Conservation (phyloP, 2,329 filamentous ascomycete genomes). For the Epichloe bromicola region DNA sequence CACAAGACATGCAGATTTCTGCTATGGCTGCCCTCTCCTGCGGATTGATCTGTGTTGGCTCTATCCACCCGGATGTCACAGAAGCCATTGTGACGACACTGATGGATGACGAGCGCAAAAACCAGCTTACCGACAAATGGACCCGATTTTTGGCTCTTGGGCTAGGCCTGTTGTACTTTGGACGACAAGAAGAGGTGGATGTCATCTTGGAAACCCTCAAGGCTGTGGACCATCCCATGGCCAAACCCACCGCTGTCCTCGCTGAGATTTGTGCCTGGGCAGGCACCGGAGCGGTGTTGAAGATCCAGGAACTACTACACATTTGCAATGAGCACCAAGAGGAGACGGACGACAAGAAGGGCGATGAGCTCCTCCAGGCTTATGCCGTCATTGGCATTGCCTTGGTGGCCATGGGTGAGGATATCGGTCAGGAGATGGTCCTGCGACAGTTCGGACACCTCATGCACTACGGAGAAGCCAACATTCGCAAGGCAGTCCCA, state of each 20-base stretch:
- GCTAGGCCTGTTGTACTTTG: constrained; percentile 87
- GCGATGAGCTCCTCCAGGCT: constrained; percentile 86
- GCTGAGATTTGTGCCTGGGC: constrained; percentile 97
- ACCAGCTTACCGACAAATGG: constrained; percentile 95
- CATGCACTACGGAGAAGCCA: constrained; percentile 97
- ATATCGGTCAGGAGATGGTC: constrained; percentile 97
- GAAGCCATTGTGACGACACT: constrained; percentile 86
- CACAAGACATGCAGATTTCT: constrained; percentile 84
- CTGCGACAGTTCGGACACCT: constrained; percentile 92
- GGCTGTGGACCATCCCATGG: constrained; percentile 92
- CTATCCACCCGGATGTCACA: constrained; percentile 79
- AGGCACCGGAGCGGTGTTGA: constrained; percentile 89
- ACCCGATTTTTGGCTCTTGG: constrained; percentile 92
- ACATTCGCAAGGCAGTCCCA: constrained; percentile 91
- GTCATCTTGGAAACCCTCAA: constrained; percentile 94
- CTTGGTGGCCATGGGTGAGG: constrained; percentile 94
- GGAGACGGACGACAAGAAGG: constrained; percentile 86
- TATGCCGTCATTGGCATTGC: constrained; percentile 93
- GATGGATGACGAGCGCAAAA: constrained; percentile 83
- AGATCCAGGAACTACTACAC: constrained; percentile 92
- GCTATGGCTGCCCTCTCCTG: constrained; percentile 90
- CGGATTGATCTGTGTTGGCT: constrained; percentile 85
- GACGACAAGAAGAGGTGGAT: constrained; percentile 96
- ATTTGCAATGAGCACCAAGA: constrained; percentile 98
- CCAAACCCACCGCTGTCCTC: constrained; percentile 85